phyloP scores from a whole-genome alignment of 208 protist genomes.

The Herpetomonas samuelpessoai region DNA sequence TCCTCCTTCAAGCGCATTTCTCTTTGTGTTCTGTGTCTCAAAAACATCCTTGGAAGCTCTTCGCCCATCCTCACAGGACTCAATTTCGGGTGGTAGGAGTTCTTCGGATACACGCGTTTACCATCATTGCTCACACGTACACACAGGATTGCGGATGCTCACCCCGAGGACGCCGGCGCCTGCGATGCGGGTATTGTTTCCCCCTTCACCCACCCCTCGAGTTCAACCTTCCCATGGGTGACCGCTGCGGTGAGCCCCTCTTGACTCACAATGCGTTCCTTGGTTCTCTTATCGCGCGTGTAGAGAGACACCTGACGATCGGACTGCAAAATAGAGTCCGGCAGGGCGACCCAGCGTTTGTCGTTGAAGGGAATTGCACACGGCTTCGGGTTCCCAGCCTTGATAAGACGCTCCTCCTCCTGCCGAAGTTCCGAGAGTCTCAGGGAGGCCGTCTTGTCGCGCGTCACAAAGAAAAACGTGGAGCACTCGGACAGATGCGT shows the following conservation, averaged over 20 bases:
- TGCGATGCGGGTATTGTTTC: too few relatives aligned
- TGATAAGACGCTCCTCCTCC: not conserved
- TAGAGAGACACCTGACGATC: constrained; percentile 29
- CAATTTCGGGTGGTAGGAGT: too few relatives aligned
- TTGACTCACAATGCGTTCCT: constrained; percentile 25
- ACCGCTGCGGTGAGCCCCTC: constrained; percentile 33
- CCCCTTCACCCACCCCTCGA: constrained; percentile 31
- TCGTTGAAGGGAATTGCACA: constrained; percentile 30
- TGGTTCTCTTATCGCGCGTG: constrained; percentile 17
- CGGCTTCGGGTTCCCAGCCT: constrained; percentile 2
- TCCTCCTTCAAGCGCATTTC: too few relatives aligned
- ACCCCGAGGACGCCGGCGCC: not conserved
- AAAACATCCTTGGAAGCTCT: too few relatives aligned
- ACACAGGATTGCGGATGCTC: too few relatives aligned
- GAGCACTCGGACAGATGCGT: constrained; percentile 21
- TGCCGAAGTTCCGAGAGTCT: constrained; percentile 11
- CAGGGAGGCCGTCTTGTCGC: constrained; percentile 22
- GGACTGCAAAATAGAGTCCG: constrained; percentile 33
- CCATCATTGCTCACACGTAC: too few relatives aligned
- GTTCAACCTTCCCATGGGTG: constrained; percentile 34
- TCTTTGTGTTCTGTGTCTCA: too few relatives aligned
- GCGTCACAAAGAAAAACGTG: constrained; percentile 43
- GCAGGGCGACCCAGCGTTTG: constrained; percentile 52
- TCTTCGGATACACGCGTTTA: too few relatives aligned
- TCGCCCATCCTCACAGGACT: too few relatives aligned